phyloP scores from a whole-genome alignment of 495 filamentous ascomycete species.

The Neohortaea acidophila region DNA sequence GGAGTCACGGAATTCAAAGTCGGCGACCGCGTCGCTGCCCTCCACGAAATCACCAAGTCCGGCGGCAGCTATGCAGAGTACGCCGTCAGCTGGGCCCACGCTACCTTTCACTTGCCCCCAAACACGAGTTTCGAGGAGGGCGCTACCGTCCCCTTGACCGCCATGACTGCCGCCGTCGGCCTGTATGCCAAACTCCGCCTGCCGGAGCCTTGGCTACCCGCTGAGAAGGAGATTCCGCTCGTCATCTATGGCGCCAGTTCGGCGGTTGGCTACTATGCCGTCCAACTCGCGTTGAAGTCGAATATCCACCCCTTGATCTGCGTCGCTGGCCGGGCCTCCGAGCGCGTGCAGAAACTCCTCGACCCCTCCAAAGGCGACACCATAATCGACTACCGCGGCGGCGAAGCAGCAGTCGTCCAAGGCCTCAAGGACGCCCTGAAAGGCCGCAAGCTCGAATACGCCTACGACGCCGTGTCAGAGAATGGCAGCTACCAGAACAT shows the following conservation, averaged over 20 bases:
- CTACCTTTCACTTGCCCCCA: conserved; percentile 54
- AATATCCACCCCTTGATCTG: conserved; percentile 63
- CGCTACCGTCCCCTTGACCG: conserved; percentile 56
- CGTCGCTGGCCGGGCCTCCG: conserved; percentile 44
- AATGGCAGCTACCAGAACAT: conserved; percentile 37
- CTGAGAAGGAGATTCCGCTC: conserved; percentile 31
- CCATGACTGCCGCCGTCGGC: conserved; percentile 55
- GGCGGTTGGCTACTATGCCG: conserved; percentile 51
- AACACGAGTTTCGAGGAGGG: conserved; percentile 57
- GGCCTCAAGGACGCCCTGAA: conserved; percentile 35
- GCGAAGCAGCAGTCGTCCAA: conserved; percentile 38
- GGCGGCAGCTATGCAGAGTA: conserved; percentile 58
- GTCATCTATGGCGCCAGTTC: conserved; percentile 53
- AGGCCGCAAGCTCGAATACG: conserved; percentile 28
- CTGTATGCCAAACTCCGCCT: conserved; percentile 44
- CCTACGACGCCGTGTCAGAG: conserved; percentile 46
- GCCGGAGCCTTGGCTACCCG: conserved; percentile 48
- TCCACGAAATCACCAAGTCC: conserved; percentile 44
- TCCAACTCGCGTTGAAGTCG: conserved; percentile 50
- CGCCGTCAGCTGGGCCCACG: conserved; percentile 45
- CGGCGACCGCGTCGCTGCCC: conserved; percentile 56
- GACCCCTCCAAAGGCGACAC: conserved; percentile 50
- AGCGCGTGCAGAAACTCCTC: conserved; percentile 45
- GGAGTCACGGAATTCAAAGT: conserved; percentile 46
- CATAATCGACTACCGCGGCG: conserved; percentile 55